Percentiles rank a stretch among this genome's conserved stretches.
These are phyloP conservation scores for Opeltia flavorubescens DNA, from an alignment of 495 filamentous ascomycete genomes.

Conservation along the genomic window DNA sequence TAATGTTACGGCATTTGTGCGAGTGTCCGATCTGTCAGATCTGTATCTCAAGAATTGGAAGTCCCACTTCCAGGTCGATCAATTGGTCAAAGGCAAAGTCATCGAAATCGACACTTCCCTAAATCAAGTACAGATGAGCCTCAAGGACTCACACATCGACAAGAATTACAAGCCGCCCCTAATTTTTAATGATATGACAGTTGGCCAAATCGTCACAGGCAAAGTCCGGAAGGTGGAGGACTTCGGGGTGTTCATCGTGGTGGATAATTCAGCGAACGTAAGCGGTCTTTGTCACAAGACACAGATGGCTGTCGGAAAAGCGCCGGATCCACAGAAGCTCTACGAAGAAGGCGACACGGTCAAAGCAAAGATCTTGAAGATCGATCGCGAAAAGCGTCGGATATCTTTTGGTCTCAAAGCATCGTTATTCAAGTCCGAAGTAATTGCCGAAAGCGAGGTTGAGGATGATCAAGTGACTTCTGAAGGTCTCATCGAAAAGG, in stretches of 20 bases:
- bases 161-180: constrained; percentile 58
- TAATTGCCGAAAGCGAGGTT: constrained; percentile 31
- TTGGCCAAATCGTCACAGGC: constrained; percentile 70
- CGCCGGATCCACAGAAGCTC: constrained; percentile 66
- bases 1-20: constrained; percentile 65
- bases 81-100: constrained; percentile 79
- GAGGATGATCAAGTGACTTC: constrained; percentile 37
- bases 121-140: constrained; percentile 67
- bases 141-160: constrained; percentile 74
- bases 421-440: constrained; percentile 64
- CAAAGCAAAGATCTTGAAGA: constrained; percentile 72
- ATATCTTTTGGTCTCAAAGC: constrained; percentile 87
- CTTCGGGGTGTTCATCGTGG: constrained; percentile 83
- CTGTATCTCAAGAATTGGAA: constrained; percentile 92
- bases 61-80: constrained; percentile 66
- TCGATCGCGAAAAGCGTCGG: constrained; percentile 56
- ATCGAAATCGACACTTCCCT: constrained; percentile 46
- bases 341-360: constrained; percentile 82
- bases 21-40: constrained; percentile 79
- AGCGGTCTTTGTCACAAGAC: constrained; percentile 85
- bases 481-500: constrained; percentile 22
- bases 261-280: constrained; percentile 72
- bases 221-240: constrained; percentile 87
- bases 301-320: constrained; percentile 69
- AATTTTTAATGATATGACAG: constrained; percentile 55